A percentile compares a stretch with the other conserved stretches of the same genome.
Evolutionary conservation across 2,329 filamentous ascomycete species (phyloP).

Genomic region (Monosporascus sp.): DNA sequence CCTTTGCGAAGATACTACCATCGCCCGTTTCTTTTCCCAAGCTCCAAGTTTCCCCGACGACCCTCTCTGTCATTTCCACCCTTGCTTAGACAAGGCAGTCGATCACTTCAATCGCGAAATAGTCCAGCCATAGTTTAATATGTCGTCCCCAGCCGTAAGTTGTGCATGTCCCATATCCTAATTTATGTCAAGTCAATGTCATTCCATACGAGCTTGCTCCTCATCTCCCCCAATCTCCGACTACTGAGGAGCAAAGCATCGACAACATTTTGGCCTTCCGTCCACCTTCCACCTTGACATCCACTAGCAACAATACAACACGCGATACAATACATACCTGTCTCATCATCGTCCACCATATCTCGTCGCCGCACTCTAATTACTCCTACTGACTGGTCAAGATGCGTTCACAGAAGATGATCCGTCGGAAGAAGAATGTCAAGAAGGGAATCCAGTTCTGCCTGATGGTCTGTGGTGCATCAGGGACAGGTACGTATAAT

Average conservation of each 20-base stretch:
- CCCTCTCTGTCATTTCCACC: conserved; percentile 12
- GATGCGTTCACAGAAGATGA: conserved; percentile 68
- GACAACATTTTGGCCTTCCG: neutral
- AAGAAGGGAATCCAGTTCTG: conserved; percentile 99
- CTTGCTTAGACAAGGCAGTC: conserved; percentile 8
- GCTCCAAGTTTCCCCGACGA: conserved; percentile 5
- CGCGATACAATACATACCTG: neutral
- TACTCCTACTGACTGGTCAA: conserved; percentile 17
- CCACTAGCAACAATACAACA: neutral
- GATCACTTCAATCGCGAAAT: conserved; percentile 14
- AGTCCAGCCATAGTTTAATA: conserved; percentile 26
- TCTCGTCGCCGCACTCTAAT: neutral
- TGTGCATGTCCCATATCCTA: conserved; percentile 2
- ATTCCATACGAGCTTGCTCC: neutral
- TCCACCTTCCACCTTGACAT: conserved; percentile 9
- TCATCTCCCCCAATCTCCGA: neutral
- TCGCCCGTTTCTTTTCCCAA: conserved; percentile 10
- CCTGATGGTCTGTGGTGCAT: conserved; percentile 99
- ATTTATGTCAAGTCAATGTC: neutral
- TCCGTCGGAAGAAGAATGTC: conserved; percentile 99
- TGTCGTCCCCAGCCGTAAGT: conserved; percentile 33
- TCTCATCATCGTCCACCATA: neutral
- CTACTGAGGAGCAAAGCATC: neutral
- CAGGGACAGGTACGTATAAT: conserved; percentile 76
- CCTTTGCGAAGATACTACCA: conserved; percentile 15